Evolutionary conservation across 2,329 filamentous ascomycete genomes (phyloP), one percentile per base, ranked within the genome.

Genomic region (Achaetomium macrosporum): DNA sequence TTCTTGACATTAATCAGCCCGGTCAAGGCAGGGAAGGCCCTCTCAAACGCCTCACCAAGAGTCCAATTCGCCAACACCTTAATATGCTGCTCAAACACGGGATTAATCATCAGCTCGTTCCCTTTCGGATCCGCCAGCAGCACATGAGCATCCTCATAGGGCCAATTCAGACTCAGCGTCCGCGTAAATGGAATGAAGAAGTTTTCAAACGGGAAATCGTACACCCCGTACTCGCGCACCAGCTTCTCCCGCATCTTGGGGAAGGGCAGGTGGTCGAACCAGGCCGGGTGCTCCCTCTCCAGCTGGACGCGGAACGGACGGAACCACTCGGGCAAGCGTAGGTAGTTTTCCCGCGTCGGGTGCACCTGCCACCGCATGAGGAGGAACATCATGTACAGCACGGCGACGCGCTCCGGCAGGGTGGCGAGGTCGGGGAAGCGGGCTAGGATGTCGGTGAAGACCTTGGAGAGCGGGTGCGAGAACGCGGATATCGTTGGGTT

Each of bases 301-400:
- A 88, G 69, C 65, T 95, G 90, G 7, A 77, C 77, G 0, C 79
- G 75, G 1, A 78, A 73, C 1, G 90, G 90, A 0, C 77, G 78
- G 37, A 84, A 71, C 82, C 87, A 95, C 5, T 82, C 75, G 0
- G 90, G 90, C 11, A 96, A 71, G 4, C 86, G 78, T 20, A 89
- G 81, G 67, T 87, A 91, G 70, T 90, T 95, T 60, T 90, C 85
- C 55, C 78, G 77, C 0, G 88, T 88, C 0, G 90, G 89, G 29
- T 81, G 81, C 52, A 95, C 86, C 66, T 89, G 84, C 88, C 90
- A 96, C 40, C 85, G 81, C 84, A 93, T 89, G 58, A 90, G 66
- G 31, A 91, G 77, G 69, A 95, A 95, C 88, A 95, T 95, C 64
- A 86, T 74, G 66, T 91, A 95, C 8, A 95, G 76, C 7, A 89